phyloP scores from a whole-genome alignment of 2,329 filamentous ascomycete species.

The Penicillium sumatraense region DNA sequence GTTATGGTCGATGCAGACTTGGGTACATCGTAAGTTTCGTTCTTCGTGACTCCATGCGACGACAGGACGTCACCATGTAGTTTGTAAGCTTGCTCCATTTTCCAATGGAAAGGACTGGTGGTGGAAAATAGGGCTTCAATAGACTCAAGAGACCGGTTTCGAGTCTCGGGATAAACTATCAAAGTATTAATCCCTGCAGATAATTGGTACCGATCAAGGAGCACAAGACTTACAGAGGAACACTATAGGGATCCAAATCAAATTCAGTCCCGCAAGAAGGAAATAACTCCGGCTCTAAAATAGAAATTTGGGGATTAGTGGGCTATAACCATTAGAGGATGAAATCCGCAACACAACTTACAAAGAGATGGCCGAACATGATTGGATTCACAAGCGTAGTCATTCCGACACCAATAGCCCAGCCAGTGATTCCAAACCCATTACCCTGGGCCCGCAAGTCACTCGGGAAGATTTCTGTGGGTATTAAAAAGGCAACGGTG shows the following conservation, averaged over 20 bases:
- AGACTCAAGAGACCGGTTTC: constrained; percentile 55
- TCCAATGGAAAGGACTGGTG: constrained; percentile 50
- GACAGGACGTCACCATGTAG: constrained; percentile 30
- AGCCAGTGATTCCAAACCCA: constrained; percentile 63
- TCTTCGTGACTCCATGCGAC: constrained; percentile 14
- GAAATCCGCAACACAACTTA: neutral
- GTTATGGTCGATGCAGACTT: neutral
- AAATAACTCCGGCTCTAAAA: constrained; percentile 53
- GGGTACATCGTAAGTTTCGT: neutral
- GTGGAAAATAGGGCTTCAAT: constrained; percentile 57
- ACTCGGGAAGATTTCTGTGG: constrained; percentile 62
- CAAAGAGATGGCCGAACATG: constrained; percentile 52
- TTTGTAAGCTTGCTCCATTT: constrained; percentile 50
- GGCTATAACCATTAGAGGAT: neutral
- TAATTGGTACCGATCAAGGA: neutral
- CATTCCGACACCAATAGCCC: constrained; percentile 62
- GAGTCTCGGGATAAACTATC: constrained; percentile 57
- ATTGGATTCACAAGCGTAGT: constrained; percentile 58
- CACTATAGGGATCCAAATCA: constrained; percentile 57
- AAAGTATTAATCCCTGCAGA: neutral
- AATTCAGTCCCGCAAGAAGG: constrained; percentile 57
- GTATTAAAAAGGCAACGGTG: constrained; percentile 56
- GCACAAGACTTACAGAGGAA: constrained; percentile 44
- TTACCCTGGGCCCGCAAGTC: constrained; percentile 64
- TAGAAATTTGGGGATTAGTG: neutral